phyloP scores from a whole-genome alignment of 75 land plant species.

The Cunninghamia lanceolata region DNA sequence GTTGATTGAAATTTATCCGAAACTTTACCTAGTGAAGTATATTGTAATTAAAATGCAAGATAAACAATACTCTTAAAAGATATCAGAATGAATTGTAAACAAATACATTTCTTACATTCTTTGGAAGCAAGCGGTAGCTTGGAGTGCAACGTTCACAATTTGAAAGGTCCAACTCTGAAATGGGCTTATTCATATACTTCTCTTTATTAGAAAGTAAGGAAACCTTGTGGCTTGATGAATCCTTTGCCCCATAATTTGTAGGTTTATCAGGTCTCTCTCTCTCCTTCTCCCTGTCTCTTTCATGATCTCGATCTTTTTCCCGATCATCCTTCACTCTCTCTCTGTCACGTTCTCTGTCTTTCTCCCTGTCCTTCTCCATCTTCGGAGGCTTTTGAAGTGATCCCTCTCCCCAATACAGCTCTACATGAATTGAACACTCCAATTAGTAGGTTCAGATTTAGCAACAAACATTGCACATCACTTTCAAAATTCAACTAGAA shows the following conservation, averaged over 20 bases:
- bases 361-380: conserved; percentile 63
- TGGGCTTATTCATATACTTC: conserved; percentile 73
- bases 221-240: conserved; percentile 43
- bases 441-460: conserved; percentile 4
- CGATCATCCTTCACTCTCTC: conserved; percentile 31
- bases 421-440: conserved; percentile 15
- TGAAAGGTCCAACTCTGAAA: conserved; percentile 93
- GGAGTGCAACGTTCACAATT: conserved; percentile 89
- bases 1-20: neutral
- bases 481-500: neutral
- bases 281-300: conserved; percentile 48
- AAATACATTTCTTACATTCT: conserved; percentile 38
- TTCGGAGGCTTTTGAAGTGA: conserved; percentile 45
- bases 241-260: conserved; percentile 35
- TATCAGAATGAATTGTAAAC: neutral
- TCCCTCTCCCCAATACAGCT: conserved; percentile 48
- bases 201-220: conserved; percentile 53
- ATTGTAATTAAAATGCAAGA: conserved; percentile 2
- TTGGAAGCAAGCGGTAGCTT: conserved; percentile 93
- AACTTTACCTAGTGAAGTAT: neutral
- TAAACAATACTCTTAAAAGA: neutral
- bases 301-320: conserved; percentile 59
- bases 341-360: conserved; percentile 45
- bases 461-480: neutral
- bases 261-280: conserved; percentile 56